Conservation (phyloP, 2,329 filamentous ascomycete genomes). For the Cryphonectria nitschkei region DNA sequence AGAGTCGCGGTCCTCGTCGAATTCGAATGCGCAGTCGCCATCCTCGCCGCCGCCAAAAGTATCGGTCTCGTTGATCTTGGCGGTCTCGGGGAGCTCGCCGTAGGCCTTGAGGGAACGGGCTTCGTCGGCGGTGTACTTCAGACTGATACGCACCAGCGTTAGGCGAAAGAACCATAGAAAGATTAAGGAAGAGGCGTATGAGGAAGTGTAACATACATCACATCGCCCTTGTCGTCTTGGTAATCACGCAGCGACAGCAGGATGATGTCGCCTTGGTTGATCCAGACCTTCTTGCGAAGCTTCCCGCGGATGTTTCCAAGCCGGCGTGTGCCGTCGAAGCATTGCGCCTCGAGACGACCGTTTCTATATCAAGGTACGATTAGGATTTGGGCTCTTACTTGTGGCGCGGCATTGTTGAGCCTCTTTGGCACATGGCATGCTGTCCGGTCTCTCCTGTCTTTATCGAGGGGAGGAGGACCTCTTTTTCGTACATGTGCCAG, state of each 20-base stretch:
- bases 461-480: not conserved
- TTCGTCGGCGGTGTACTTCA: constrained; percentile 96
- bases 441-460: not conserved
- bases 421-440: not conserved
- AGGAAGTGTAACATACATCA: constrained; percentile 53
- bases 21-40: constrained; percentile 97
- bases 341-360: constrained; percentile 87
- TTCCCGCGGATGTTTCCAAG: constrained; percentile 77
- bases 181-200: too few relatives aligned
- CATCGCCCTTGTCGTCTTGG: constrained; percentile 88
- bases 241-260: constrained; percentile 80
- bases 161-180: not conserved
- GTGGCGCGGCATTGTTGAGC: not conserved
- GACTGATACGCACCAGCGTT: constrained; percentile 36
- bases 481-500: not conserved
- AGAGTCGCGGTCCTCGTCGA: constrained; percentile 86
- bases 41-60: constrained; percentile 90
- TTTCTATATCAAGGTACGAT: constrained; percentile 50
- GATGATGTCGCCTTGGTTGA: constrained; percentile 97
- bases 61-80: constrained; percentile 99
- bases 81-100: constrained; percentile 93
- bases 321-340: constrained; percentile 92
- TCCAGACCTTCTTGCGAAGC: constrained; percentile 99
- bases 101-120: constrained; percentile 94
- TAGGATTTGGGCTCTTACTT: not conserved